phyloP scores from a whole-genome alignment of 2,329 filamentous ascomycete species.

The Didymella lethalis region DNA sequence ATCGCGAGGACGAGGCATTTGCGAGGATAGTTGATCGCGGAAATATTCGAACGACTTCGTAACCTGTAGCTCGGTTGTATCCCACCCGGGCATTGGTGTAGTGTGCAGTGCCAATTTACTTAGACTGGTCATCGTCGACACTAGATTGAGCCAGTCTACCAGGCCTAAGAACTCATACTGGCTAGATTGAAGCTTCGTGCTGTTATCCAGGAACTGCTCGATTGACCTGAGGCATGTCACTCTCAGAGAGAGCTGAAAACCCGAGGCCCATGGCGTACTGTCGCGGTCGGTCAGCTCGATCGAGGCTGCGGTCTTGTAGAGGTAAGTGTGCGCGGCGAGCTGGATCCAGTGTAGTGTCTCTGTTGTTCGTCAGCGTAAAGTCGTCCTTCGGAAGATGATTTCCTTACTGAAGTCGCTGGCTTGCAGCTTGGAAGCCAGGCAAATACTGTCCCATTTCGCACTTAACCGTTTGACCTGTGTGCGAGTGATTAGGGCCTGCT shows the following conservation, averaged over 20 bases:
- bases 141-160: conserved; percentile 45
- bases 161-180: conserved; percentile 44
- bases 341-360: conserved; percentile 47
- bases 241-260: conserved; percentile 48
- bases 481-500: conserved; percentile 41
- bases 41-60: conserved; percentile 45
- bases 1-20: conserved; percentile 42
- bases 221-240: conserved; percentile 43
- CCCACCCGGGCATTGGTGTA: conserved; percentile 45
- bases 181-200: conserved; percentile 34
- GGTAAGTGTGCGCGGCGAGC: conserved; percentile 38
- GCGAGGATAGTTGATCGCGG: conserved; percentile 41
- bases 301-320: conserved; percentile 39
- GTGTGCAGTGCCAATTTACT: conserved; percentile 43
- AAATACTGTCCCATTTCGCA: conserved; percentile 46
- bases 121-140: conserved; percentile 40
- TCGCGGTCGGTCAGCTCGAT: conserved; percentile 43
- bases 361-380: conserved; percentile 25
- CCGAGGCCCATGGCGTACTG: conserved; percentile 42
- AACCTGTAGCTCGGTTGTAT: conserved; percentile 44
- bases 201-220: conserved; percentile 47
- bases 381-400: background rate
- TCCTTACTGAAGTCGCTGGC: conserved; percentile 43
- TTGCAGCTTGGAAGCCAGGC: conserved; percentile 39
- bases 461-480: conserved; percentile 45